Evolutionary conservation across 164 flowering plant species (phyloP), one percentile per base, ranked within the genome.

Genomic region (Tetracentron sinense): DNA sequence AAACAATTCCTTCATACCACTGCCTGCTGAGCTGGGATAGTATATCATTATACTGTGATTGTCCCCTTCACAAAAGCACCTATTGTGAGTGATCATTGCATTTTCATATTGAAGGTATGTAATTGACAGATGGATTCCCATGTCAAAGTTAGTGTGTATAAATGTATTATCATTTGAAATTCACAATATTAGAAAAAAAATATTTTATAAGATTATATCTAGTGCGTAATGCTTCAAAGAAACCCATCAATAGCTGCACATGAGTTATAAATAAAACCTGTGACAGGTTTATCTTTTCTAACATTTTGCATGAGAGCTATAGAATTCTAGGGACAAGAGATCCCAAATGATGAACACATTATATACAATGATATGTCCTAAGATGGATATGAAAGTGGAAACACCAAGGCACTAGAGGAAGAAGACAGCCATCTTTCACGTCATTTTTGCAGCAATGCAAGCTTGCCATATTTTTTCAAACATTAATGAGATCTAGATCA

Each of bases 11-110:
- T 95, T 95, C 99, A 92, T 95, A 28, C 99, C 99, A 42, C 98
- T 92, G 47, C 99, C 99, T 42, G 99, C 99, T 27, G 98, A 84
- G 78, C 92, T 92, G 17, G 99, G 99, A 63, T 95, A 95, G 61
- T 95, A 95, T 73, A 95, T 95, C 98, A 90, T 95, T 69, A 95
- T 87, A 56, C 99, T 81, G 69, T 95, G 99, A 74, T 95, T 78
- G 74, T 95, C 98, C 78, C 92, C 99, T 92, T 65, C 72, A 81
- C 11, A 74, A 66, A 58, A 52, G 6, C 31, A 63, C 42, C 35
- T 38, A 23, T n/a, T 22, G 46, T 28, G 12, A 69, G 51, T 28
- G 21, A 62, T 48, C 17, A 46, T 35, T 46, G 26, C 31, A 54
- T 50, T 58, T 29, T 16, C 42, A 55, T 33, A 29, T 6, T 1